Evolutionary conservation across 441 rosid species (phyloP).

Genomic region (Isatis lusitanica): DNA sequence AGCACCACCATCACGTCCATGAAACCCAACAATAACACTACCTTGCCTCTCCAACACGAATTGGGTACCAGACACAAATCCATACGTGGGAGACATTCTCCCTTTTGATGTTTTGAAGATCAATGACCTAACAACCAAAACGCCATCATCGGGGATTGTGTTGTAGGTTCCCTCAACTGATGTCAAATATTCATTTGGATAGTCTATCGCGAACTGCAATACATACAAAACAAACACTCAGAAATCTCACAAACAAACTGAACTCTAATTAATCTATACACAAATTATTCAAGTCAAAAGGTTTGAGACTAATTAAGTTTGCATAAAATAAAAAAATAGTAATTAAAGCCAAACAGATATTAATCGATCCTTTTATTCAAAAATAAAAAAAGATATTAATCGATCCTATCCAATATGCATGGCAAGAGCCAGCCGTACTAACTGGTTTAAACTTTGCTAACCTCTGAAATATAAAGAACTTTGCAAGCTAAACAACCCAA

Average conservation of each 20-base stretch:
- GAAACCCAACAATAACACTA: constrained; percentile 19
- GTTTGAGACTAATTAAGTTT: not conserved
- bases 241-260: not conserved
- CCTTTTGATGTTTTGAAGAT: constrained; percentile 32
- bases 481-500: not conserved
- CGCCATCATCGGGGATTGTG: not conserved
- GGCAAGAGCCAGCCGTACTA: not conserved
- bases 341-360: no score
- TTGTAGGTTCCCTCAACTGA: constrained; percentile 30
- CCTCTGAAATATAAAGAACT: not conserved
- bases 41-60: constrained; percentile 18
- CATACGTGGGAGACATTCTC: constrained; percentile 16
- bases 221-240: not conserved
- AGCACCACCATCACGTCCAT: constrained; percentile 28
- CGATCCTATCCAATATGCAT: no score
- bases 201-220: constrained; percentile 25
- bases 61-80: constrained; percentile 12
- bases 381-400: no score
- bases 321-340: no score
- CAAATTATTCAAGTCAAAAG: not conserved
- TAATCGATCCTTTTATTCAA: no score
- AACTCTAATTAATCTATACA: not conserved
- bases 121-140: constrained; percentile 13
- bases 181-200: constrained; percentile 29
- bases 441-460: not conserved